These are phyloP conservation scores for Diaporthe eres DNA, from an alignment of 2,329 filamentous ascomycete genomes.

Conservation along the genomic window DNA sequence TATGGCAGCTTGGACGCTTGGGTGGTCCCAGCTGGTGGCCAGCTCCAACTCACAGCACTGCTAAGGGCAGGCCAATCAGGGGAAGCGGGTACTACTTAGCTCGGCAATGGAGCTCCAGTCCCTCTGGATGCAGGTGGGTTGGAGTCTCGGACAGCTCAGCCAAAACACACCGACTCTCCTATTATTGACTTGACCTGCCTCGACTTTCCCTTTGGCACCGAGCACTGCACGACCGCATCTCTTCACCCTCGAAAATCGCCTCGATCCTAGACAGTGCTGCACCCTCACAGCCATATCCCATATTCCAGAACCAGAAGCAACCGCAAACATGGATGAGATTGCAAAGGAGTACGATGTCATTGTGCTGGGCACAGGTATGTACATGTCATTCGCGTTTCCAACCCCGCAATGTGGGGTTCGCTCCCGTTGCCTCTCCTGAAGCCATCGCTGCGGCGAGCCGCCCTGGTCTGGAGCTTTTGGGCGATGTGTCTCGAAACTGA, in stretches of 20 bases:
- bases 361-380: conserved; percentile 94
- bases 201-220: conserved; percentile 35
- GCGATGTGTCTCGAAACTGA: conserved; percentile 40
- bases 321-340: conserved; percentile 90
- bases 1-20: conserved; percentile 20
- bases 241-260: conserved; percentile 38
- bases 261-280: conserved; percentile 18
- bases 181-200: conserved; percentile 35
- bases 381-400: conserved; percentile 43
- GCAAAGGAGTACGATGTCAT: conserved; percentile 98
- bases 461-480: conserved; percentile 6
- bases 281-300: conserved; percentile 44
- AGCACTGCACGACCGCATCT: conserved; percentile 28
- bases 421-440: conserved; percentile 32
- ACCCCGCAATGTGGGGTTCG: conserved; percentile 48
- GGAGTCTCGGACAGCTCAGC: conserved; percentile 36
- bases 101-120: conserved; percentile 35
- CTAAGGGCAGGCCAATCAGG: conserved; percentile 32
- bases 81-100: conserved; percentile 31
- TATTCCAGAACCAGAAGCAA: conserved; percentile 21
- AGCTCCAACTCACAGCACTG: conserved; percentile 12
- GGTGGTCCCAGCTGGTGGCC: conserved; percentile 24
- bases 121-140: conserved; percentile 36
- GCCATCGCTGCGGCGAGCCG: conserved; percentile 46
- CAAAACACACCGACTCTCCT: conserved; percentile 39